Evolutionary conservation across 1,139 yeast genomes (phyloP).

Genomic region (Debaryomycetaceae sp.): DNA sequence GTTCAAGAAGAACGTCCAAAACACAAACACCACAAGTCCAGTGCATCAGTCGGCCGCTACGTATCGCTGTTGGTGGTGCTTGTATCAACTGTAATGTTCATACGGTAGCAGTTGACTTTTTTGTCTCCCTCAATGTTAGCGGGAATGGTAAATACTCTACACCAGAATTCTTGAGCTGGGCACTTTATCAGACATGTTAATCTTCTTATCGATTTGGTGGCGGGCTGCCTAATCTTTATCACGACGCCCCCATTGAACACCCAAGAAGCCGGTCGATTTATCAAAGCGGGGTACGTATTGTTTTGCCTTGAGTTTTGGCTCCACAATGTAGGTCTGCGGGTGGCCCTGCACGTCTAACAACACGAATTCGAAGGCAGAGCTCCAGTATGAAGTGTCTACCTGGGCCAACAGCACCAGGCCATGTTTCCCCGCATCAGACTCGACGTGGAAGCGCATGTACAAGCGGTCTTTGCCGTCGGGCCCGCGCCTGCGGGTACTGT

Average conservation of each 20-base stretch:
- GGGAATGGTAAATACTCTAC: no score
- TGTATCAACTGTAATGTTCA: no score
- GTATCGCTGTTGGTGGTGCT: no score
- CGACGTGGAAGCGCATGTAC: constrained; percentile 79
- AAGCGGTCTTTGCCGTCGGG: constrained; percentile 71
- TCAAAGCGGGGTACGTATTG: constrained; percentile 22
- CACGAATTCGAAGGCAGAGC: constrained; percentile 63
- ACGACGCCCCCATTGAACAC: constrained; percentile 80
- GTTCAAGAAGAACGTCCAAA: no score
- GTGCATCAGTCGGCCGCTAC: no score
- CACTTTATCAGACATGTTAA: no score
- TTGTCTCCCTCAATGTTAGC: no score
- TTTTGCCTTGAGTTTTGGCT: constrained; percentile 41
- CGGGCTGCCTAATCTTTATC: constrained; percentile 35
- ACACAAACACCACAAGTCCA: no score
- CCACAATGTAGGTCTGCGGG: constrained; percentile 58
- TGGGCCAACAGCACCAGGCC: constrained; percentile 78
- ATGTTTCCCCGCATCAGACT: constrained; percentile 39
- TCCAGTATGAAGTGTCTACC: constrained; percentile 51
- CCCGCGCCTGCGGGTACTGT: constrained; percentile 43
- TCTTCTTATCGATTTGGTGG: no score
- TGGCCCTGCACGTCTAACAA: constrained; percentile 69
- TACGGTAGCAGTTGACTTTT: no score
- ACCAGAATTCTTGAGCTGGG: no score
- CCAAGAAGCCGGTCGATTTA: constrained; percentile 51